phyloP scores from a whole-genome alignment of 1,139 yeast genomes.

The Kurtzmaniella quercitrusa region DNA sequence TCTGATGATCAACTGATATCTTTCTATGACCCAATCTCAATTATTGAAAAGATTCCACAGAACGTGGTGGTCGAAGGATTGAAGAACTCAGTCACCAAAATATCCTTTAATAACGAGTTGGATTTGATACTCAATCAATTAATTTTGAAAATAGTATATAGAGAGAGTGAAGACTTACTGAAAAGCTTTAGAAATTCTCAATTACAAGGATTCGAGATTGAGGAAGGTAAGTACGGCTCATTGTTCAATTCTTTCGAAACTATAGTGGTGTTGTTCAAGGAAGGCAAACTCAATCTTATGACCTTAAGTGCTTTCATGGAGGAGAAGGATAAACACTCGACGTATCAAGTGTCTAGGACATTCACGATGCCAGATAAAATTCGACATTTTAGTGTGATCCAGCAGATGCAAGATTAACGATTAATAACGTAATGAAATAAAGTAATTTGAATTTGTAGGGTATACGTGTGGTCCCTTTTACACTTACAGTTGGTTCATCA shows the following conservation, averaged over 20 bases:
- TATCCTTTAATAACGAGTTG: slow-evolving; percentile 63
- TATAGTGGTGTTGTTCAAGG: slow-evolving; percentile 14
- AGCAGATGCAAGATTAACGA: not conserved
- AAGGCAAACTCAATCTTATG: slow-evolving; percentile 5
- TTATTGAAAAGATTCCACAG: slow-evolving; percentile 62
- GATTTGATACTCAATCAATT: slow-evolving; percentile 55
- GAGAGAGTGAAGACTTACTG: slow-evolving; percentile 50
- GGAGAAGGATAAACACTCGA: slow-evolving; percentile 5
- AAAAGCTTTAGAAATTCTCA: slow-evolving; percentile 30
- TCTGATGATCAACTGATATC: slow-evolving; percentile 52
- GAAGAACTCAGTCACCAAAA: slow-evolving; percentile 55
- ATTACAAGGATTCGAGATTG: slow-evolving; percentile 42
- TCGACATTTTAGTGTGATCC: slow-evolving; percentile 7
- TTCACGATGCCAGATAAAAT: slow-evolving; percentile 8
- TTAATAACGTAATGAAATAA: too few relatives aligned
- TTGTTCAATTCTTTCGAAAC: slow-evolving; percentile 23
- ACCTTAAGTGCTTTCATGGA: slow-evolving; percentile 6
- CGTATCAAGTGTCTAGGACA: slow-evolving; percentile 8
- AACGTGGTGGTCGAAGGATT: slow-evolving; percentile 64
- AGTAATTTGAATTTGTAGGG: too few relatives aligned
- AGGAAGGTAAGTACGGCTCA: slow-evolving; percentile 17
- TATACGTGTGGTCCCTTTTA: too few relatives aligned
- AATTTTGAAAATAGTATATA: slow-evolving; percentile 58
- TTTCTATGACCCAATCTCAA: slow-evolving; percentile 63
- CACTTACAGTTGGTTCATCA: too few relatives aligned